Percentiles rank a stretch among this genome's conserved stretches.
Conservation (phyloP, 805 yeast species). For the Candida patagonica region DNA sequence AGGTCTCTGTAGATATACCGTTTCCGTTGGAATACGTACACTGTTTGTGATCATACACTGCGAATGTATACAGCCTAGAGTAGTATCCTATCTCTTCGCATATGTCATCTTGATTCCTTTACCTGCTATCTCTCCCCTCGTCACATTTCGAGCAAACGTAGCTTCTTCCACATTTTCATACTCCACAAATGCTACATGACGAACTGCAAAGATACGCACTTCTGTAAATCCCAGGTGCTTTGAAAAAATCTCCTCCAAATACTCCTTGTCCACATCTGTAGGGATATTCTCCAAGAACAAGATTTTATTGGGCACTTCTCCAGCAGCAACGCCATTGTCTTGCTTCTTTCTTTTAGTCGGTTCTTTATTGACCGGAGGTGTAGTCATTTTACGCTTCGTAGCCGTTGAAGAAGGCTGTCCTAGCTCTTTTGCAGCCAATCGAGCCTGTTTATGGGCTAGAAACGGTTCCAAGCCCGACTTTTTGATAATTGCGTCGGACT, state of each 20-base stretch:
- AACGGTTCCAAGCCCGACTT: slow-evolving; percentile 11
- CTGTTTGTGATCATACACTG: too few relatives aligned
- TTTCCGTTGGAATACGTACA: too few relatives aligned
- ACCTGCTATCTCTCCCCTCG: slow-evolving; percentile 21
- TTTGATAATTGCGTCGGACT: slow-evolving; percentile 40
- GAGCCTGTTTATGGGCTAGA: slow-evolving; percentile 6
- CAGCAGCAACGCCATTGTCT: slow-evolving; percentile 3
- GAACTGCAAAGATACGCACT: slow-evolving; percentile 53
- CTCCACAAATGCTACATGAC: slow-evolving; percentile 75
- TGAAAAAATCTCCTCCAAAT: slow-evolving; percentile 40
- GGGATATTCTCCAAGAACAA: slow-evolving; percentile 63
- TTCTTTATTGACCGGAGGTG: background rate
- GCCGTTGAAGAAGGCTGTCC: slow-evolving; percentile 4
- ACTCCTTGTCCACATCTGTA: slow-evolving; percentile 30
- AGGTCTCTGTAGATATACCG: too few relatives aligned
- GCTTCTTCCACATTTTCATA: slow-evolving; percentile 51
- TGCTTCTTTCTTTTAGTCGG: slow-evolving; percentile 4
- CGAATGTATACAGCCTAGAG: too few relatives aligned
- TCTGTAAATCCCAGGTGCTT: slow-evolving; percentile 53
- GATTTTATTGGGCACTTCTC: slow-evolving; percentile 46
- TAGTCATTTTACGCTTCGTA: slow-evolving; percentile 4
- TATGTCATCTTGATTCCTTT: slow-evolving; percentile 22
- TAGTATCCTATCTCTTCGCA: slow-evolving; percentile 27
- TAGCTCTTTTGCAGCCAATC: slow-evolving; percentile 8
- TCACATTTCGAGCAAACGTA: slow-evolving; percentile 29